These are phyloP conservation scores for Schoenoplectus tabernaemontani DNA, from an alignment of 202 grass and related monocot genomes.

Conservation along the genomic window DNA sequence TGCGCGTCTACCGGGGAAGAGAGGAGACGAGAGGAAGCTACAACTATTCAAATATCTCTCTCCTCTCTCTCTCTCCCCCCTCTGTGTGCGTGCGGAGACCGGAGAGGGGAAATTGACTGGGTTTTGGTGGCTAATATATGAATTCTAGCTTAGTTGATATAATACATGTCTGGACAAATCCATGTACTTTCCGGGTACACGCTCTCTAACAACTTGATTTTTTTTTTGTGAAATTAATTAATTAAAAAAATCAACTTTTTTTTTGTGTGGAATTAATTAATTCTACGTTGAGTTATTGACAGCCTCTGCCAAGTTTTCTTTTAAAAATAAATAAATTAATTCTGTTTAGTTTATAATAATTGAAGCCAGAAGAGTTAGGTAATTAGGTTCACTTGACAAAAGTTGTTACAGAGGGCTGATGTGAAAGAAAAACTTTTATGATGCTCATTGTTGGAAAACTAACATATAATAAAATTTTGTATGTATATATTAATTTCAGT, in stretches of 20 bases:
- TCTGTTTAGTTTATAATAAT: background rate
- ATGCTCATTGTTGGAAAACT: background rate
- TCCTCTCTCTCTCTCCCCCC: no score
- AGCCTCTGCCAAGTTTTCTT: no score
- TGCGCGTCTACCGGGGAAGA: background rate
- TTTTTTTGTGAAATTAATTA: background rate
- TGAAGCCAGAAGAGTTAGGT: background rate
- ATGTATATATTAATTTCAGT: background rate
- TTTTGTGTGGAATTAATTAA: no score
- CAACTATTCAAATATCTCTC: background rate
- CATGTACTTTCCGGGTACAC: background rate
- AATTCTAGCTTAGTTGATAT: background rate
- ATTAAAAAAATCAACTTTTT: no score
- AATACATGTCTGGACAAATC: background rate
- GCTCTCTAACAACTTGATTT: background rate
- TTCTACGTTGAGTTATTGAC: no score
- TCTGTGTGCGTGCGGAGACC: background rate
- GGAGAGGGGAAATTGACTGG: background rate
- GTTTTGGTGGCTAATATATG: background rate
- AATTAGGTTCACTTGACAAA: background rate
- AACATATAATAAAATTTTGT: background rate
- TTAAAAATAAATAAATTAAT: background rate
- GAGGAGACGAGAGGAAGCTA: background rate
- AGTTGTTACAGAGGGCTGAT: background rate
- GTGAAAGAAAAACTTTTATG: background rate